Base-by-base conservation (phyloP, 2,329 filamentous ascomycete species). In the Phialocephala subalpina region DNA sequence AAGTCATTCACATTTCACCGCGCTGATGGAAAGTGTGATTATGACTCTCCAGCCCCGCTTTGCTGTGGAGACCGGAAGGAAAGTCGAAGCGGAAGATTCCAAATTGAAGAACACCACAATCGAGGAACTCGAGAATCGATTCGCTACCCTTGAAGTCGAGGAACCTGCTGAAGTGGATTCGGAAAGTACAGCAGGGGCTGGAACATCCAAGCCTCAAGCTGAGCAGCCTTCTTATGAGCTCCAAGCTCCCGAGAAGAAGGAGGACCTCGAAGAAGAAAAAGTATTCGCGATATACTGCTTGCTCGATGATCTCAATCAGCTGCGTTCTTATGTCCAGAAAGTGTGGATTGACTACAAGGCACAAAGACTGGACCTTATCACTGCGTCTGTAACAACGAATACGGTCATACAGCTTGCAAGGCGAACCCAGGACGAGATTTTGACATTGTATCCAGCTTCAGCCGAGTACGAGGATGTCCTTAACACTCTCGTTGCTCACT, bases 1-100 rank as follows among this genome's bases (percentile, higher is more conserved):
- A 22, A 3, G 58, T 1, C 63, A 70, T 60, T 45, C 49, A 3
- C 63, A 65, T 29, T 67, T 70, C 35, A 66, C 59, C 22, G 22
- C 35, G 2, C 52, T 71, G 29, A 64, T 71, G 60, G 66, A 71
- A 53, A 36, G 66, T 4, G 60, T 66, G 11, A 40, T 71, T 12
- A 25, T 58, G n/a, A n/a, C 52, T 33, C 61, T 71, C 6, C 58
- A 70, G 25, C 69, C 67, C 38, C 42, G 33, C 1, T 71, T 68
- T 58, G 59, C 62, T 0, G 35, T 18, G 18, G 56, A 42, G 5
- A 40, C 7, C 5, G 42, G 7, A 3, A 47, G 9, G 1, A 11
- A 3, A 20, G 14, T 20, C n/a, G 57, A 12, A 18, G 27, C 2
- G 33, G 16, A 14, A 25, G 25, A 2, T 20, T 3, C 18, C 12